Evolutionary conservation across 306 rosid genomes (phyloP).

Genomic region (Rosa lucieae): DNA sequence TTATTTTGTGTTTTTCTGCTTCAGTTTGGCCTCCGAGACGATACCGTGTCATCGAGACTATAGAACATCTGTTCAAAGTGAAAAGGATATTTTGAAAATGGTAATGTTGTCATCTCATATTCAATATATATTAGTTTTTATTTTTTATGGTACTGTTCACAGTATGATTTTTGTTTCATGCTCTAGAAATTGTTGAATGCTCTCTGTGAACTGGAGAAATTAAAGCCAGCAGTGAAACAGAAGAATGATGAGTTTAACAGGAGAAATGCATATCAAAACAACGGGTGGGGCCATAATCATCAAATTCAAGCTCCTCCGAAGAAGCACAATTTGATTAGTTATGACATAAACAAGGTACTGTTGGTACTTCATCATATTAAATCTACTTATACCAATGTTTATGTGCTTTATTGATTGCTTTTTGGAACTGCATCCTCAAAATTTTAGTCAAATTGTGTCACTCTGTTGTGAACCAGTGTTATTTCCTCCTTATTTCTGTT

Average conservation of each 20-base stretch:
- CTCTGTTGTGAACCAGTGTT: conserved; percentile 12
- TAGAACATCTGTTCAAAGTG: conserved; percentile 50
- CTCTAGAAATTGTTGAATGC: conserved; percentile 64
- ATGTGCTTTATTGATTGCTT: not conserved
- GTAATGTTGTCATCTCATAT: conserved; percentile 34
- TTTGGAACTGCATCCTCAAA: not conserved
- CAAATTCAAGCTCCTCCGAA: conserved; percentile 48
- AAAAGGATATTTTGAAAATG: conserved; percentile 63
- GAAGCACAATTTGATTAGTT: conserved; percentile 36
- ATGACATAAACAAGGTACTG: conserved; percentile 55
- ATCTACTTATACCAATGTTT: conserved; percentile 2
- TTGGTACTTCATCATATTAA: not conserved
- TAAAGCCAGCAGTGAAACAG: conserved; percentile 81
- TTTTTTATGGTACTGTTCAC: conserved; percentile 11
- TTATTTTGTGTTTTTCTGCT: conserved; percentile 28
- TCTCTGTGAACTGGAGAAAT: conserved; percentile 72
- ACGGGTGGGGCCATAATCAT: conserved; percentile 42
- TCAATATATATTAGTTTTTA: not conserved
- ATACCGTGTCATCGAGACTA: conserved; percentile 81
- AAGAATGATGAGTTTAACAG: conserved; percentile 66
- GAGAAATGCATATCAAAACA: conserved; percentile 40
- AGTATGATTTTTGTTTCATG: conserved; percentile 28
- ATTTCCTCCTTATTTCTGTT: conserved; percentile 4
- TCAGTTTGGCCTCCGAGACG: conserved; percentile 84
- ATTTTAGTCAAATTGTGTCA: not conserved